These are phyloP conservation scores for Kluyveromyces sp. DNA, from an alignment of 1,139 yeast species.

Conservation along the genomic window DNA sequence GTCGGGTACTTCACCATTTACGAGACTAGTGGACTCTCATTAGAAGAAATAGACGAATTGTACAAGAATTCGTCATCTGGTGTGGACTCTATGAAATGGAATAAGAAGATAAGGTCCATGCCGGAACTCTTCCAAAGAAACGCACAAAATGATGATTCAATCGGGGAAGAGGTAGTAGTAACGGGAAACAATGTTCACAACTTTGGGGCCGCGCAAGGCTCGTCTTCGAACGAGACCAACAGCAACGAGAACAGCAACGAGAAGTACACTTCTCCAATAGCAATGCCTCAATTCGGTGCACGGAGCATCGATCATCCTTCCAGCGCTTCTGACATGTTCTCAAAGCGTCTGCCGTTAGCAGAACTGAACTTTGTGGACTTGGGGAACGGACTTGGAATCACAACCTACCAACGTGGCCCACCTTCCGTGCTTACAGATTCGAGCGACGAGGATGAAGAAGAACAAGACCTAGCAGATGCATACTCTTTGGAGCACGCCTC, in stretches of 20 bases:
- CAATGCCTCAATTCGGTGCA: slow-evolving; percentile 1
- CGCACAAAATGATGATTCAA: background rate
- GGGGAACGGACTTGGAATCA: slow-evolving; percentile 29
- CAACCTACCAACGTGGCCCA: slow-evolving; percentile 26
- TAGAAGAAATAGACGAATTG: slow-evolving; percentile 71
- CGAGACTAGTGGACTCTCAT: slow-evolving; percentile 67
- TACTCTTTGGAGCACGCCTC: too few relatives aligned
- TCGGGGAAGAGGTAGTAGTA: background rate
- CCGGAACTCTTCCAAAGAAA: slow-evolving; percentile 2
- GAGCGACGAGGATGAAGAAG: slow-evolving; percentile 15
- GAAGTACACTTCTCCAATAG: background rate
- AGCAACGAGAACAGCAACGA: background rate
- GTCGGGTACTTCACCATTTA: slow-evolving; percentile 56
- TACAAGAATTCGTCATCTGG: slow-evolving; percentile 38
- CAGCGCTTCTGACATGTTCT: too few relatives aligned
- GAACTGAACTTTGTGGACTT: slow-evolving; percentile 22
- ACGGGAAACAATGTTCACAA: too few relatives aligned
- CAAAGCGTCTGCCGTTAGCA: background rate
- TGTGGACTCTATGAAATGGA: slow-evolving; percentile 29
- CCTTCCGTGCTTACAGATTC: slow-evolving; percentile 26
- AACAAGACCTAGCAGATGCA: slow-evolving; percentile 5
- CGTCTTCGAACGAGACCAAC: background rate
- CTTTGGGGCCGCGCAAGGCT: too few relatives aligned
- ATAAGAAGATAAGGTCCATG: slow-evolving; percentile 17
- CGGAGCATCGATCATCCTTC: slow-evolving; percentile 1